A percentile compares a stretch with the other conserved stretches of the same genome.
Conservation (phyloP, 495 filamentous ascomycete species). For the Saxophila tyrrhenica region DNA sequence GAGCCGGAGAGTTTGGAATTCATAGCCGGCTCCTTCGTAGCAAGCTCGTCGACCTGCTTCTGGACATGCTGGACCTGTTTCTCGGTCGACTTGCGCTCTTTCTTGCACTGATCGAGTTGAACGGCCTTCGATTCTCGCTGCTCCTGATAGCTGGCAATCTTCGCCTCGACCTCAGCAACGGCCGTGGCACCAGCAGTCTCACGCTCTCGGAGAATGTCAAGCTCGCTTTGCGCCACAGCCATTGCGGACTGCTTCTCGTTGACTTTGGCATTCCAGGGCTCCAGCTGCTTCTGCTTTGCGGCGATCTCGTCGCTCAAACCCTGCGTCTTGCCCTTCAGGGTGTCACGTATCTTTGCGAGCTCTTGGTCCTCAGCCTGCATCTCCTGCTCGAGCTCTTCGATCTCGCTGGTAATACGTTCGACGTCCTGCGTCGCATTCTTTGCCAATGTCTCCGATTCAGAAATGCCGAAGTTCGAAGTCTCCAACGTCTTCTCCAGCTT, state of each 20-base stretch:
- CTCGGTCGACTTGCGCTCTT: slow-evolving; percentile 57
- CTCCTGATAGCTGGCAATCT: slow-evolving; percentile 62
- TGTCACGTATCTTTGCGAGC: slow-evolving; percentile 65
- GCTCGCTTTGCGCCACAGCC: slow-evolving; percentile 86
- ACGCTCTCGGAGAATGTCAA: slow-evolving; percentile 79
- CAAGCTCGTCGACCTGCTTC: slow-evolving; percentile 57
- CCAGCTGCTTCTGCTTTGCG: slow-evolving; percentile 81
- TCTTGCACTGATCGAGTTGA: slow-evolving; percentile 65
- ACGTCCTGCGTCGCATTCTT: slow-evolving; percentile 69
- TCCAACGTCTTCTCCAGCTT: slow-evolving; percentile 85
- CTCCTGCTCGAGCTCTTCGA: slow-evolving; percentile 56
- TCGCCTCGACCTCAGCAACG: slow-evolving; percentile 70
- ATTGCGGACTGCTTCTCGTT: slow-evolving; percentile 89
- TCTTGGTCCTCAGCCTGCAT: slow-evolving; percentile 73
- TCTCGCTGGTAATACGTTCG: slow-evolving; percentile 59
- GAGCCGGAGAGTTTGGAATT: slow-evolving; percentile 73
- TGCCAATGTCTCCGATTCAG: slow-evolving; percentile 64
- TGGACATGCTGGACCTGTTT: slow-evolving; percentile 62
- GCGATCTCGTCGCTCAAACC: slow-evolving; percentile 86
- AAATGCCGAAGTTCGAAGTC: slow-evolving; percentile 52
- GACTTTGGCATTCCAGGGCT: slow-evolving; percentile 94
- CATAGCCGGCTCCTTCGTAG: slow-evolving; percentile 65
- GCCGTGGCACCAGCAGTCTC: slow-evolving; percentile 75
- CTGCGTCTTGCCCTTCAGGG: slow-evolving; percentile 88
- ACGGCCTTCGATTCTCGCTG: slow-evolving; percentile 53